A percentile compares a stretch with the other conserved stretches of the same genome.
Evolutionary conservation across 495 filamentous ascomycete genomes (phyloP).

Genomic region (Penicillium coffeae): DNA sequence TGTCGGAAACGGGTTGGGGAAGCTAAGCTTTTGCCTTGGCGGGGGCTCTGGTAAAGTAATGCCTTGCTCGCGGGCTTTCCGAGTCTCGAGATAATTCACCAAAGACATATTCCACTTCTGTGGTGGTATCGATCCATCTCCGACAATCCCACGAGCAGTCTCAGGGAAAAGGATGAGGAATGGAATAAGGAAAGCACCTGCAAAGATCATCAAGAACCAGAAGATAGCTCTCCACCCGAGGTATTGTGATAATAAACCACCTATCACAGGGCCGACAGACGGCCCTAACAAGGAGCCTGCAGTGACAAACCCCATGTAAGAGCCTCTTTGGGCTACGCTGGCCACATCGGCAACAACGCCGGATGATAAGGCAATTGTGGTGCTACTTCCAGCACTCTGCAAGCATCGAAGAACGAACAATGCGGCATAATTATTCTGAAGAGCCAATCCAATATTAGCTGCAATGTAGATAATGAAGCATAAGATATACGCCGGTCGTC

Average conservation of each 20-base stretch:
- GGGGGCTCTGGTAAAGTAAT: constrained; percentile 7
- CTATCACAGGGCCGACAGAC: constrained; percentile 59
- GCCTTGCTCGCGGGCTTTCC: constrained; percentile 19
- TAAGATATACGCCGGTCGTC: constrained; percentile 45
- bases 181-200: constrained; percentile 35
- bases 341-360: constrained; percentile 43
- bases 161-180: constrained; percentile 40
- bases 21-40: constrained; percentile 46
- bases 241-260: constrained; percentile 60
- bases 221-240: constrained; percentile 71
- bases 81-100: constrained; percentile 27
- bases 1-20: constrained; percentile 69
- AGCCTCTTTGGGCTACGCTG: constrained; percentile 40
- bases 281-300: constrained; percentile 40
- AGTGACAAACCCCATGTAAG: constrained; percentile 40
- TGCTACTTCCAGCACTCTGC: constrained; percentile 48
- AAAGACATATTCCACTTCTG: constrained; percentile 33
- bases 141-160: constrained; percentile 44
- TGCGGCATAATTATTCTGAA: constrained; percentile 44
- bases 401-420: constrained; percentile 47
- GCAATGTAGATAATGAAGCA: constrained; percentile 44
- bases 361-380: constrained; percentile 38
- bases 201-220: constrained; percentile 68
- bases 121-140: constrained; percentile 37
- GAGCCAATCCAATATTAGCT: constrained; percentile 49